These are phyloP conservation scores for Ceratocystis harringtonii DNA, from an alignment of 2,329 filamentous ascomycete species.

Conservation along the genomic window DNA sequence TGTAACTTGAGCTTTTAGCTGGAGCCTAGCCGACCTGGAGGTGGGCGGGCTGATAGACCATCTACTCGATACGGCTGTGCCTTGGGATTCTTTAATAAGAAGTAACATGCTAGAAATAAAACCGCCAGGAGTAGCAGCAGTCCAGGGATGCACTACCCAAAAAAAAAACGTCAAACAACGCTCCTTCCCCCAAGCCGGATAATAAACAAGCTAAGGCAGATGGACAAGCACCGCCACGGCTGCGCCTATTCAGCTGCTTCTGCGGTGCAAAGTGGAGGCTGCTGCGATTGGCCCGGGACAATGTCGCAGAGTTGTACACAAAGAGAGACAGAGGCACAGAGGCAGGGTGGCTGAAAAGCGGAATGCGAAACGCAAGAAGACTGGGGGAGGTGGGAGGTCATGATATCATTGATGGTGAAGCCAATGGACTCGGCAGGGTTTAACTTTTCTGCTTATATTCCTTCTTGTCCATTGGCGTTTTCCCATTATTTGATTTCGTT, in stretches of 20 bases:
- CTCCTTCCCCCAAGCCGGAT: not conserved
- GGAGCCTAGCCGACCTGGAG: not conserved
- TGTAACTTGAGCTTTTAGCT: too few relatives aligned
- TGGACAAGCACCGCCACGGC: not conserved
- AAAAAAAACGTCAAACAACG: not conserved
- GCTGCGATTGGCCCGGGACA: not conserved
- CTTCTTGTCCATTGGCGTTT: not conserved
- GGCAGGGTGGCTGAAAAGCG: not conserved
- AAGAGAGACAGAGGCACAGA: not conserved
- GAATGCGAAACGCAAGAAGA: not conserved
- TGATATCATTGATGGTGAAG: not conserved
- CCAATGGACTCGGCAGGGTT: not conserved
- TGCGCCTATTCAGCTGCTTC: not conserved
- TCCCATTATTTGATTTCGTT: not conserved
- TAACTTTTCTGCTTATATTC: not conserved
- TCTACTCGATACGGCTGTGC: not conserved
- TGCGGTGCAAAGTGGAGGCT: not conserved
- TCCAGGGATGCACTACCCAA: not conserved
- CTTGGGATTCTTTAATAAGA: not conserved
- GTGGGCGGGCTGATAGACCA: not conserved
- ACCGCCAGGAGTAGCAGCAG: not conserved
- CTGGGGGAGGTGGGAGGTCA: not conserved
- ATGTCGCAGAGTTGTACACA: not conserved
- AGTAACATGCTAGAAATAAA: conserved; percentile 1
- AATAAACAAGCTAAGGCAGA: too few relatives aligned